These are phyloP conservation scores for Cyclocybe aegerita DNA, from an alignment of 768 basidiomycete species.

Conservation along the genomic window DNA sequence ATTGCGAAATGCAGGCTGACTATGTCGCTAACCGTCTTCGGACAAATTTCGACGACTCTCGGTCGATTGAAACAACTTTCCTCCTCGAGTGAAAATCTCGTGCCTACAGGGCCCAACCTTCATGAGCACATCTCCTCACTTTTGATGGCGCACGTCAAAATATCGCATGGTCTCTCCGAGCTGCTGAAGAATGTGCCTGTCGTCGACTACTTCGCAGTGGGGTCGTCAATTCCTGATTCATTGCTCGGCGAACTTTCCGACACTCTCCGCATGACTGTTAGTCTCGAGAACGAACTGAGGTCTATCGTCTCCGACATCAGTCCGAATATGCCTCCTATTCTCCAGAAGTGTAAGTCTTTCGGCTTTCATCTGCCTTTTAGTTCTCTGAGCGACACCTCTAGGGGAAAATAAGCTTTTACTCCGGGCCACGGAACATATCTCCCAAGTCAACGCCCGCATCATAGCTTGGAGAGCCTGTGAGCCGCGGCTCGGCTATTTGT, in stretches of 20 bases:
- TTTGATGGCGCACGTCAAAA: constrained; percentile 28
- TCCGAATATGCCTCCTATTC: not conserved
- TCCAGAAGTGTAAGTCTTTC: constrained; percentile 12
- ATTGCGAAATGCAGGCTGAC: constrained; percentile 28
- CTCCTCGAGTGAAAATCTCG: constrained; percentile 15
- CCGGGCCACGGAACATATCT: constrained; percentile 25
- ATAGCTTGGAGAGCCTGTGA: constrained; percentile 24
- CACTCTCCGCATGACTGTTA: not conserved
- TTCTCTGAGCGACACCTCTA: constrained; percentile 13
- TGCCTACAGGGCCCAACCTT: constrained; percentile 20
- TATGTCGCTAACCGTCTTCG: constrained; percentile 18
- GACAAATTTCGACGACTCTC: constrained; percentile 22
- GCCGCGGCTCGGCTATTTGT: constrained; percentile 29
- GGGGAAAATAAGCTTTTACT: constrained; percentile 34
- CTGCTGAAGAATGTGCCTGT: constrained; percentile 4
- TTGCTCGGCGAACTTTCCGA: constrained; percentile 10
- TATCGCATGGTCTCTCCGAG: constrained; percentile 22
- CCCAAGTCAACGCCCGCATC: constrained; percentile 15
- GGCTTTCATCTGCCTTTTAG: not conserved
- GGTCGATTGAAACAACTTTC: constrained; percentile 28
- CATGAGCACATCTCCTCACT: constrained; percentile 17
- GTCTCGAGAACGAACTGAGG: not conserved
- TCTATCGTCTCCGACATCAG: not conserved
- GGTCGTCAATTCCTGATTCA: not conserved
- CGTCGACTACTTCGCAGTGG: constrained; percentile 7